These are phyloP conservation scores for Pythium phragmiticola DNA, from an alignment of 352 stramenopile genomes.

Conservation along the genomic window DNA sequence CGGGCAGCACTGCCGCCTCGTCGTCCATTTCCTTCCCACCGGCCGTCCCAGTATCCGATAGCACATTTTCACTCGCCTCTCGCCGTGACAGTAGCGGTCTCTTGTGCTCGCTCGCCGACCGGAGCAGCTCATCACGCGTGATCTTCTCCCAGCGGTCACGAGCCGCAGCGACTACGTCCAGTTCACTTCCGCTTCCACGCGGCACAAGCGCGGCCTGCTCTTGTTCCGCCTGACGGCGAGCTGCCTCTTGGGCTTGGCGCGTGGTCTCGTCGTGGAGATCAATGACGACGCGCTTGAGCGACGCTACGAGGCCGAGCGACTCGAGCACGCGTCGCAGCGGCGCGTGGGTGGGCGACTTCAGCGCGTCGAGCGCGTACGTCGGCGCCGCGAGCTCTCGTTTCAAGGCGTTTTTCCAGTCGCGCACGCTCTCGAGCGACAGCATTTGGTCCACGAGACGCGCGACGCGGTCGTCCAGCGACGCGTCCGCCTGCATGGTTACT, in stretches of 20 bases:
- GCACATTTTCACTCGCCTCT: not conserved
- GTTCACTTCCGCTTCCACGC: constrained; percentile 27
- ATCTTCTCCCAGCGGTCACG: constrained; percentile 58
- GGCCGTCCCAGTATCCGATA: not conserved
- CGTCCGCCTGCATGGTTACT: not conserved
- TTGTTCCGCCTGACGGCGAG: constrained; percentile 27
- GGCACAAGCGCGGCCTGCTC: constrained; percentile 34
- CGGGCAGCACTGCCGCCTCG: not conserved
- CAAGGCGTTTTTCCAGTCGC: constrained; percentile 55
- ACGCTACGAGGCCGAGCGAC: constrained; percentile 48
- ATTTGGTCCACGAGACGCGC: constrained; percentile 50
- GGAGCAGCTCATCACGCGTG: constrained; percentile 67
- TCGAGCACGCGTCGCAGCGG: constrained; percentile 51
- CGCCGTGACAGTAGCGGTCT: constrained; percentile 33
- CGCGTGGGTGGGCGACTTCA: constrained; percentile 21
- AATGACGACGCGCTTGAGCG: constrained; percentile 56
- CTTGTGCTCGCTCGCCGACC: constrained; percentile 44
- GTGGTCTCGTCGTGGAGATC: constrained; percentile 55
- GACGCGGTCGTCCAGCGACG: constrained; percentile 48
- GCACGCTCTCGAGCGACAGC: constrained; percentile 36
- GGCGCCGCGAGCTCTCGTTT: constrained; percentile 45
- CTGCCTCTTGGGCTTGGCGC: constrained; percentile 22
- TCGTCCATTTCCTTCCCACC: not conserved
- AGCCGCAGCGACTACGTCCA: constrained; percentile 47
- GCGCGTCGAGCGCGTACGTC: constrained; percentile 46